Conservation (phyloP, 805 yeast genomes). For the Yamadazyma sp. region DNA sequence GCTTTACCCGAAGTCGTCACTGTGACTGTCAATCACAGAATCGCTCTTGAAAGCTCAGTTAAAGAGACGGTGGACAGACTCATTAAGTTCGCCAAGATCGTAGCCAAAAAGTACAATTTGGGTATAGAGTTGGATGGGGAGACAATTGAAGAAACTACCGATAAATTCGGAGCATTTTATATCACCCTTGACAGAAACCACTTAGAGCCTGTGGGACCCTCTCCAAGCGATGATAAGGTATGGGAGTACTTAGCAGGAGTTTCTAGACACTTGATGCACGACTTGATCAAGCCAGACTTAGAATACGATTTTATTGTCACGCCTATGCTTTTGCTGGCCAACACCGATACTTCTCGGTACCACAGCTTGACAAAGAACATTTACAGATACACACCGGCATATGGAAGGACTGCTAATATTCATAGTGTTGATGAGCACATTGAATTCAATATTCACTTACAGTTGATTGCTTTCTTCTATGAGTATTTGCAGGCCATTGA, state of each 20-base stretch:
- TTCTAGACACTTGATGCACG: conserved; percentile 61
- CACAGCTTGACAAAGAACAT: conserved; percentile 56
- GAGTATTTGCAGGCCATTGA: conserved; percentile 49
- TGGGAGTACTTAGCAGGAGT: conserved; percentile 66
- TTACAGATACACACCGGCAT: conserved; percentile 45
- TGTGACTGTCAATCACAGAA: conserved; percentile 34
- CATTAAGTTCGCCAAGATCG: conserved; percentile 19
- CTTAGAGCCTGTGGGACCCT: conserved; percentile 46
- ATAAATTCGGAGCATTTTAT: conserved; percentile 20
- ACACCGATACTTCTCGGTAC: conserved; percentile 62
- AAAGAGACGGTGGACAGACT: conserved; percentile 24
- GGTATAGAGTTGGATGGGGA: conserved; percentile 23
- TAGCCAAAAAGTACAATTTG: conserved; percentile 30
- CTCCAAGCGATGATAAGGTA: conserved; percentile 40
- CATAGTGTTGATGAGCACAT: conserved; percentile 40
- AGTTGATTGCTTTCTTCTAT: conserved; percentile 35
- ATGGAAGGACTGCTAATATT: conserved; percentile 17
- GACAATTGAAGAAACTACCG: conserved; percentile 13
- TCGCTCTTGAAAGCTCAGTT: conserved; percentile 30
- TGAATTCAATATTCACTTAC: conserved; percentile 32
- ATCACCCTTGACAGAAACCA: conserved; percentile 17
- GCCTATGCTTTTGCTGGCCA: conserved; percentile 55
- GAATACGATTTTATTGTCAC: conserved; percentile 36
- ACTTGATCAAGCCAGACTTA: conserved; percentile 39
- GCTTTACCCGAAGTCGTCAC: conserved; percentile 38